A percentile compares a stretch with the other conserved stretches of the same genome.
phyloP scores from a whole-genome alignment of 768 basidiomycete species.

The Pholiota microspora region DNA sequence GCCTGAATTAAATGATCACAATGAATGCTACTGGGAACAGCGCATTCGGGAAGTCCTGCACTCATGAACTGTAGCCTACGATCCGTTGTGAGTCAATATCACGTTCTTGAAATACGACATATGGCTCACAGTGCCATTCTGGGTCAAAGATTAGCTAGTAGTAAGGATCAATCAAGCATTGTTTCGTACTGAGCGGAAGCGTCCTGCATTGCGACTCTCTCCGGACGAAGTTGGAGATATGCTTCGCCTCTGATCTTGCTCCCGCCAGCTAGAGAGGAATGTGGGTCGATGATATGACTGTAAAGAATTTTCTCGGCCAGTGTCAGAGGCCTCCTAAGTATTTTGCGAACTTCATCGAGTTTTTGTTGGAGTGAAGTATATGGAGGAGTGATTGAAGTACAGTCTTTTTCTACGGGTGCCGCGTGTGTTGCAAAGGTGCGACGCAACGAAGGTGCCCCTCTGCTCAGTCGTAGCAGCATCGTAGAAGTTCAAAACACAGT shows the following conservation, averaged over 20 bases:
- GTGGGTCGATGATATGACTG: conserved; percentile 83
- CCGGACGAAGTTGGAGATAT: conserved; percentile 88
- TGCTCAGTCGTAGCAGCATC: conserved; percentile 29
- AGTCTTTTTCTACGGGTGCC: conserved; percentile 38
- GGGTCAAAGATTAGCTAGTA: conserved; percentile 10
- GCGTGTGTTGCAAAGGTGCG: conserved; percentile 39
- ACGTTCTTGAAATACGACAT: neutral
- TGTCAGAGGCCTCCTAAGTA: conserved; percentile 80
- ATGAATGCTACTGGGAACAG: conserved; percentile 91
- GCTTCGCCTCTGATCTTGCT: conserved; percentile 79
- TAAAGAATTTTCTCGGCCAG: conserved; percentile 99
- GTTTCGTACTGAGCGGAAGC: conserved; percentile 79
- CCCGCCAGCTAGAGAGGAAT: conserved; percentile 61
- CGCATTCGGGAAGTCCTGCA: conserved; percentile 78
- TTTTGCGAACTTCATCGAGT: conserved; percentile 62
- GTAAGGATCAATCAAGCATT: conserved; percentile 6
- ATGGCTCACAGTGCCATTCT: conserved; percentile 80
- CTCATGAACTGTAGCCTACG: conserved; percentile 95
- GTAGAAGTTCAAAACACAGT: neutral
- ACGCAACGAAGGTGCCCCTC: conserved; percentile 21
- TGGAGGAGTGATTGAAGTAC: conserved; percentile 76
- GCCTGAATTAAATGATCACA: conserved; percentile 99
- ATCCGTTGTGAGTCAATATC: neutral
- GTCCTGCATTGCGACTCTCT: conserved; percentile 98
- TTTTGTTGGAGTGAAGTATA: conserved; percentile 71